These are phyloP conservation scores for Pythium angustatum DNA, from an alignment of 352 stramenopile species.

Conservation along the genomic window DNA sequence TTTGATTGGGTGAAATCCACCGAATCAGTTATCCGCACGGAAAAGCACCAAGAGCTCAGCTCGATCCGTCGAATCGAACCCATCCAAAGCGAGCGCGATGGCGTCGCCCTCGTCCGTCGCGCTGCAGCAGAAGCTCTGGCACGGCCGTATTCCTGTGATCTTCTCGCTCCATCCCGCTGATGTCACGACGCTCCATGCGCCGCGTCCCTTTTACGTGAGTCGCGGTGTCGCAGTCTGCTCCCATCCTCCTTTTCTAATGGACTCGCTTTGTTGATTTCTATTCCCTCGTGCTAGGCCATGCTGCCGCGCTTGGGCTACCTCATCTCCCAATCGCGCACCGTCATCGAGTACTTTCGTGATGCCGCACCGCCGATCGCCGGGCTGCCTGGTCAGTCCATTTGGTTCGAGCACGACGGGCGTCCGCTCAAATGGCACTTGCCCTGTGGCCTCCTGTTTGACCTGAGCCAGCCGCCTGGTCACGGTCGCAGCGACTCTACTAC, in stretches of 20 bases:
- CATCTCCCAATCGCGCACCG: conserved; percentile 64
- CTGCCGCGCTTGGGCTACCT: conserved; percentile 83
- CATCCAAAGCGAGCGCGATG: background rate
- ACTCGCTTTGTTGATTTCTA: background rate
- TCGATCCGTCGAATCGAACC: background rate
- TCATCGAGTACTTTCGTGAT: conserved; percentile 81
- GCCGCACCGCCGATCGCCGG: conserved; percentile 63
- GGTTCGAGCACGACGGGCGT: conserved; percentile 62
- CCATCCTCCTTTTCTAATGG: background rate
- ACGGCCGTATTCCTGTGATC: conserved; percentile 65
- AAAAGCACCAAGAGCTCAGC: background rate
- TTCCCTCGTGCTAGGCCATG: conserved; percentile 50
- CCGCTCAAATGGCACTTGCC: conserved; percentile 82
- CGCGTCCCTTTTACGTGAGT: conserved; percentile 74
- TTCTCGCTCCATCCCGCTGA: conserved; percentile 76
- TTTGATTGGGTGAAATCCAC: too few species aligned
- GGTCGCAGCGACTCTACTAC: too few species aligned
- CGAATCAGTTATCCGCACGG: too few species aligned
- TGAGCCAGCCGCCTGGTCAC: conserved; percentile 32
- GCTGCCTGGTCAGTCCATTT: conserved; percentile 57
- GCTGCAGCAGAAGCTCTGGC: conserved; percentile 53
- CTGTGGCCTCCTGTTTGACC: conserved; percentile 71
- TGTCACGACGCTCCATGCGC: conserved; percentile 78
- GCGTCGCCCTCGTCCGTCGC: background rate
- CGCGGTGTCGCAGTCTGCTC: conserved; percentile 10